Evolutionary conservation across 768 basidiomycete genomes (phyloP), one percentile per base, ranked within the genome.

Genomic region (Mycena chlorophos): DNA sequence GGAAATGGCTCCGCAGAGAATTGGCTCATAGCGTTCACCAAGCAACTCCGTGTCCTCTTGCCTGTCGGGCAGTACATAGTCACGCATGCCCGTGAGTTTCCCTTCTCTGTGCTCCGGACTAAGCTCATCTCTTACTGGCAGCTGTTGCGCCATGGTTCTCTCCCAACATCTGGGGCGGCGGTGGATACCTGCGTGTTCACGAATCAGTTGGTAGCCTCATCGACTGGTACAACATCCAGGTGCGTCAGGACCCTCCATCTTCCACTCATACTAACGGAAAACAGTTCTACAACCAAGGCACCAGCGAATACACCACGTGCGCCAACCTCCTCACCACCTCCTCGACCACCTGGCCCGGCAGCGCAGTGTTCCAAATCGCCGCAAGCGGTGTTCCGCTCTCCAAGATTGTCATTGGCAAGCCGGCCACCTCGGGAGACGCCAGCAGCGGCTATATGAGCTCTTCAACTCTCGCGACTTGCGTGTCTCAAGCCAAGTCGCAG

Each of bases 371-470:
- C 63, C 69, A 78, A 62, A 76, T 78, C 45, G 73, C 74, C 29
- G 74, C 73, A 0, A 71, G 68, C 27, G 80, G 80, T 23, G 75
- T 85, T 2, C 54, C 67, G 2, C 62, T 78, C 16, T 61, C 78
- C 66, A 86, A 86, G 67, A 69, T 86, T 31, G 76, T 85, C 56
- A 80, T 86, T 55, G 84, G 83, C 17, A 86, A 86, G 65, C 85
- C 83, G 0, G 78, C 75, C 0, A 63, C 69, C 0, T 58, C 59
- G 5, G 48, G 55, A 1, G 75, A 73, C 31, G 78, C 80, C 0
- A 68, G 27, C 50, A 82, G 77, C 47, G 77, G 77, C 3, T 81
- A 73, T 23, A 66, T 68, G 53, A 34, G 45, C 13, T 20, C 65
- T 17, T 49, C 58, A 2, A 58, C 56, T 4, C 39, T 68, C 10